Evolutionary conservation across 345 rosid genomes (phyloP).

Genomic region (Eucalyptus urophylla): DNA sequence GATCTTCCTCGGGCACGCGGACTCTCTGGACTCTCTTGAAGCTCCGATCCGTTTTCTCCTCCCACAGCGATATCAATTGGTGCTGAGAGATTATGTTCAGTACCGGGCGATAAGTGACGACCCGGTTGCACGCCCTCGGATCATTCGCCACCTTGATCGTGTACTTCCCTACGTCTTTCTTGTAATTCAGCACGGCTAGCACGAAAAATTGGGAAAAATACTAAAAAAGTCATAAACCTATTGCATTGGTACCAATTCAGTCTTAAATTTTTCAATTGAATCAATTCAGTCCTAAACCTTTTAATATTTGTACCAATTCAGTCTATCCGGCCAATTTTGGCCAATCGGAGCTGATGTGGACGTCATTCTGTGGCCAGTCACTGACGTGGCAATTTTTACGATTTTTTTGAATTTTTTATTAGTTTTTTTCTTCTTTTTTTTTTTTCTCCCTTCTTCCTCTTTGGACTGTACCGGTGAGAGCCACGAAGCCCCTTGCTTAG

Average conservation of each 20-base stretch:
- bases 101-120: conserved; percentile 3
- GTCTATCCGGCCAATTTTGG: fast-evolving
- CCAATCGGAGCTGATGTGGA: fast-evolving
- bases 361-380: fast-evolving
- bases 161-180: conserved; percentile 19
- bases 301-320: fast-evolving
- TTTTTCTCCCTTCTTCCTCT: too few relatives aligned
- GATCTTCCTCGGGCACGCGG: conserved; percentile 8
- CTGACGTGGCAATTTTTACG: fast-evolving
- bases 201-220: too few relatives aligned
- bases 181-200: conserved; percentile 23
- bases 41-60: conserved; percentile 14
- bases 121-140: conserved; percentile 6
- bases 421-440: too few relatives aligned
- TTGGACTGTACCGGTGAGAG: fast-evolving
- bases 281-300: fast-evolving
- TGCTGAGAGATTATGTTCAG: conserved; percentile 11
- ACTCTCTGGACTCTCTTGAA: conserved; percentile 8
- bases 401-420: too few relatives aligned
- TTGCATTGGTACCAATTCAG: fast-evolving
- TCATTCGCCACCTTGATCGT: conserved; percentile 24
- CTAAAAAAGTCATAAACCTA: fast-evolving
- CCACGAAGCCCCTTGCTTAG: fast-evolving
- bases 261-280: fast-evolving
- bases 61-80: conserved; percentile 23